Evolutionary conservation across 306 rosid species (phyloP).

Genomic region (Astragalus membranaceus): DNA sequence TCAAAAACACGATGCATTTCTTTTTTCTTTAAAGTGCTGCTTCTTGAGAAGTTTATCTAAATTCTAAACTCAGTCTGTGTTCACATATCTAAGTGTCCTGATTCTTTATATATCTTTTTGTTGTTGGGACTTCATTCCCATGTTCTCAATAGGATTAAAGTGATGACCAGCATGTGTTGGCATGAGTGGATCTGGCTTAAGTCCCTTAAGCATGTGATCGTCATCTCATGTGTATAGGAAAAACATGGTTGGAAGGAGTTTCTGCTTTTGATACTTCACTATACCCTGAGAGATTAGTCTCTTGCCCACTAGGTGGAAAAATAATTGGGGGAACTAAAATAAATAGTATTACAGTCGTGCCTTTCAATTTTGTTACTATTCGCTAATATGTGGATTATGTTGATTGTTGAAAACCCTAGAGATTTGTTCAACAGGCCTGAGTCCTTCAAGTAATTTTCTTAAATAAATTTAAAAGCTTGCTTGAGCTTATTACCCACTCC

Average conservation of each 20-base stretch:
- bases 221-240: not conserved
- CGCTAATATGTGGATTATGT: not conserved
- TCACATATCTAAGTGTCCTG: not conserved
- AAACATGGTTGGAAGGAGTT: not conserved
- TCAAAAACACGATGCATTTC: too few relatives aligned
- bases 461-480: not conserved
- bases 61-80: not conserved
- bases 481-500: not conserved
- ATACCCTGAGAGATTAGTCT: not conserved
- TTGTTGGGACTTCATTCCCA: not conserved
- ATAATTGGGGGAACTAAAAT: not conserved
- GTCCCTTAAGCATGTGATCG: not conserved
- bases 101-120: not conserved
- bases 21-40: too few relatives aligned
- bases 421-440: not conserved
- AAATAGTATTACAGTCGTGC: not conserved
- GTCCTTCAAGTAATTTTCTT: not conserved
- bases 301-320: not conserved
- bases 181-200: not conserved
- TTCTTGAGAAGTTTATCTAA: too few relatives aligned
- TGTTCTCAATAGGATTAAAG: not conserved
- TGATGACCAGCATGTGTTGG: not conserved
- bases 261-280: not conserved
- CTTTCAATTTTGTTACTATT: not conserved
- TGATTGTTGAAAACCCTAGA: not conserved